A percentile compares a stretch with the other conserved stretches of the same genome.
These are phyloP conservation scores for Lonicera japonica DNA, from an alignment of 129 eudicot species.

Conservation along the genomic window DNA sequence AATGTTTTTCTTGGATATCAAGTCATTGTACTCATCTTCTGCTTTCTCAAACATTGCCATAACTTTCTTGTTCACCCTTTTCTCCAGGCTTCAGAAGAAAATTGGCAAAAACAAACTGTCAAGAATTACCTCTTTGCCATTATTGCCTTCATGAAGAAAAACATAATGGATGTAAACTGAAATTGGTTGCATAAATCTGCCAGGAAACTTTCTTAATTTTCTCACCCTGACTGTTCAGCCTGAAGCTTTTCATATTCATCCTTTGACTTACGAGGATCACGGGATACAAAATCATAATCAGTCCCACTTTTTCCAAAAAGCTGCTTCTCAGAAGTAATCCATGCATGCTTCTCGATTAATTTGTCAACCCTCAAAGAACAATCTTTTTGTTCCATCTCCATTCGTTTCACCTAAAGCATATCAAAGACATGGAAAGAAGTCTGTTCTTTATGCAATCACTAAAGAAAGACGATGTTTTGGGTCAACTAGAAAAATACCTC, in stretches of 20 bases:
- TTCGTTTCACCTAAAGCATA: constrained; percentile 66
- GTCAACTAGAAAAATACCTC: constrained; percentile 47
- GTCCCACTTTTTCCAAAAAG: constrained; percentile 92
- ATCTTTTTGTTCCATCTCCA: constrained; percentile 95
- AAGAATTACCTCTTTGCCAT: not conserved
- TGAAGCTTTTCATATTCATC: constrained; percentile 68
- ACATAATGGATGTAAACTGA: not conserved
- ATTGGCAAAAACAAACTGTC: not conserved
- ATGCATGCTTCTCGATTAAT: constrained; percentile 71
- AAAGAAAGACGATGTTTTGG: not conserved
- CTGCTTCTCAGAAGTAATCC: constrained; percentile 92
- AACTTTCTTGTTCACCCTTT: constrained; percentile 95
- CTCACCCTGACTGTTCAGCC: constrained; percentile 85
- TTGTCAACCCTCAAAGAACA: constrained; percentile 72
- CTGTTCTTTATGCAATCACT: not conserved
- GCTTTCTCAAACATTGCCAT: constrained; percentile 99
- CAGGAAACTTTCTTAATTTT: not conserved
- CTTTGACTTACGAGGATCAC: constrained; percentile 65
- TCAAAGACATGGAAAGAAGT: not conserved
- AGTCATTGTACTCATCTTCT: constrained; percentile 91
- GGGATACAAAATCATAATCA: constrained; percentile 79
- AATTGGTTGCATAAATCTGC: not conserved
- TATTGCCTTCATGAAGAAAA: not conserved
- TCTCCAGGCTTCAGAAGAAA: constrained; percentile 65
- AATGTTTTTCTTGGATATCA: constrained; percentile 84